A percentile compares a stretch with the other conserved stretches of the same genome.
phyloP scores from a whole-genome alignment of 2,329 filamentous ascomycete species.

The Penicillium thymicola region DNA sequence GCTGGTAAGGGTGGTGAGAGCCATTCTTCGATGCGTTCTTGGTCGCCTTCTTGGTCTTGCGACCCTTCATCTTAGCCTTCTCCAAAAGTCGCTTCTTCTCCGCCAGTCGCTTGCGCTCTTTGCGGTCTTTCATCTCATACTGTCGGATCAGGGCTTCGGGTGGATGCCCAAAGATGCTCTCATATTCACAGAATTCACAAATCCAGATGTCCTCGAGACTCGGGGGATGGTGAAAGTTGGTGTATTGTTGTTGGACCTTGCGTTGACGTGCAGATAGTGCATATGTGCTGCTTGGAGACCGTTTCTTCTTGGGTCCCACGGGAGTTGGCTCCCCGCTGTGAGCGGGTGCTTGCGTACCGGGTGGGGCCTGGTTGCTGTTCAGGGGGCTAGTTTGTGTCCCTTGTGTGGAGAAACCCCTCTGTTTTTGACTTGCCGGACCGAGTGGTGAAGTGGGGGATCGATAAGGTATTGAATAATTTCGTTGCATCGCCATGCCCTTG shows the following conservation, averaged over 20 bases:
- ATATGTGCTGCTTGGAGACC: conserved; percentile 68
- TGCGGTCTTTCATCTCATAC: conserved; percentile 92
- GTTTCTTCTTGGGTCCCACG: conserved; percentile 62
- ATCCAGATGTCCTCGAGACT: conserved; percentile 78
- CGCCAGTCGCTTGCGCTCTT: conserved; percentile 77
- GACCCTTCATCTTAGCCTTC: conserved; percentile 89
- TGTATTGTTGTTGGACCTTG: conserved; percentile 70
- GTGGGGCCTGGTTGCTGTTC: conserved; percentile 25
- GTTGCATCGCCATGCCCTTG: conserved; percentile 72
- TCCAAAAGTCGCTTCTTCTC: conserved; percentile 81
- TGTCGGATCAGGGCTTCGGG: conserved; percentile 81
- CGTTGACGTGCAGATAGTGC: conserved; percentile 72
- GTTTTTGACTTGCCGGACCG: conserved; percentile 30
- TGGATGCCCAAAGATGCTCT: conserved; percentile 85
- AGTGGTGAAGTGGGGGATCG: conserved; percentile 35
- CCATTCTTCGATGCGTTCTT: conserved; percentile 60
- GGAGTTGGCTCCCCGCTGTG: conserved; percentile 45
- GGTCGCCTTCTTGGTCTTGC: conserved; percentile 79
- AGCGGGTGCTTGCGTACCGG: conserved; percentile 26
- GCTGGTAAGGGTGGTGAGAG: conserved; percentile 36
- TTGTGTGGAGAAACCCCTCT: conserved; percentile 49
- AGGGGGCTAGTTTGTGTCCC: conserved; percentile 55
- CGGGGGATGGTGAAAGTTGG: conserved; percentile 72
- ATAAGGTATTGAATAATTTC: conserved; percentile 44
- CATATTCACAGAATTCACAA: conserved; percentile 97